Conservation (phyloP, 1,284 basidiomycete genomes). For the Cryptococcus floricola region DNA sequence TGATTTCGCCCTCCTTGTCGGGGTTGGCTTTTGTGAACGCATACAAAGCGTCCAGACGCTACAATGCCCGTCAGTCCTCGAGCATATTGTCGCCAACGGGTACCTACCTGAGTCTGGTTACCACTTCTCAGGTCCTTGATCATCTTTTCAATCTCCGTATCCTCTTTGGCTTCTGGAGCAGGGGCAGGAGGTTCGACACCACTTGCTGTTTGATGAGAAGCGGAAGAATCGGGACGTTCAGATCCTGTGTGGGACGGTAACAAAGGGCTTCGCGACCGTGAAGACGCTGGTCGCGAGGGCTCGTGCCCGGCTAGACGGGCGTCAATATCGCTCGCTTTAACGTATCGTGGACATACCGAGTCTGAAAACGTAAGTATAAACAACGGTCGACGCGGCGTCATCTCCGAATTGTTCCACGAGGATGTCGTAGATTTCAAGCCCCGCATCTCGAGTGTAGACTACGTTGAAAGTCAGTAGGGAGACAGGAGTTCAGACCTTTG, state of each 20-base stretch:
- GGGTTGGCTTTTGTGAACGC: constrained; percentile 90
- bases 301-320: constrained; percentile 66
- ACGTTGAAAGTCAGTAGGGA: neutral
- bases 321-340: neutral
- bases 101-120: constrained; percentile 25
- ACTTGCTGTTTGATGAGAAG: constrained; percentile 4
- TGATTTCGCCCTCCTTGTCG: constrained; percentile 77
- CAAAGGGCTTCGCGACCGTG: constrained; percentile 46
- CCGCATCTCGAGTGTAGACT: constrained; percentile 40
- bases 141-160: constrained; percentile 23
- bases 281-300: constrained; percentile 68
- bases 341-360: constrained; percentile 56
- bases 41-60: constrained; percentile 93
- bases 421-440: constrained; percentile 41
- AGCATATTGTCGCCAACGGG: neutral
- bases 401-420: constrained; percentile 48
- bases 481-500: neutral
- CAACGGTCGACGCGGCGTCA: constrained; percentile 49
- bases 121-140: constrained; percentile 19
- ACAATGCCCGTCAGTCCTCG: constrained; percentile 50
- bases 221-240: constrained; percentile 23
- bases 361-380: constrained; percentile 55
- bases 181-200: neutral
- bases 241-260: constrained; percentile 58
- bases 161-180: constrained; percentile 6